These are phyloP conservation scores for Avena insularis DNA, from an alignment of 176 grass and related monocot genomes.

Conservation along the genomic window DNA sequence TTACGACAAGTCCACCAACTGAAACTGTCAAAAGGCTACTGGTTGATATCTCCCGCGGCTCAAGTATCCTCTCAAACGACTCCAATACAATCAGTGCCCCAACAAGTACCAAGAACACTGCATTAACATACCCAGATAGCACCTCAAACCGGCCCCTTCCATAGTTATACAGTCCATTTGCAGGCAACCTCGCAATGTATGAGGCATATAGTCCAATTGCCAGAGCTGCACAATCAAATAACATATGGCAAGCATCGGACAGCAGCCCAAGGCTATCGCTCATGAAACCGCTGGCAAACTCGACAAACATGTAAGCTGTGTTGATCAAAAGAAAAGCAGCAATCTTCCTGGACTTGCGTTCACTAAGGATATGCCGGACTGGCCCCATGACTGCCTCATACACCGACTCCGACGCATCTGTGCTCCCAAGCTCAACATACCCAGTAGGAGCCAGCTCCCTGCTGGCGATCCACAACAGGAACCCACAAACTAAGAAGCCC, in stretches of 20 bases:
- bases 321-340: slow-evolving; percentile 89
- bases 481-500: slow-evolving; percentile 73
- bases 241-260: slow-evolving; percentile 96
- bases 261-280: slow-evolving; percentile 95
- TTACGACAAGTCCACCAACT: slow-evolving; percentile 83
- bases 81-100: slow-evolving; percentile 84
- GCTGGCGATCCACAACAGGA: slow-evolving; percentile 75
- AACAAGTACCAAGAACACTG: slow-evolving; percentile 91
- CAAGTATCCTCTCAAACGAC: slow-evolving; percentile 93
- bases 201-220: slow-evolving; percentile 92
- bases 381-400: slow-evolving; percentile 74
- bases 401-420: slow-evolving; percentile 52
- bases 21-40: slow-evolving; percentile 88
- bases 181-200: slow-evolving; percentile 84
- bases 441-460: slow-evolving; percentile 61
- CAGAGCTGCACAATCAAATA: slow-evolving; percentile 94
- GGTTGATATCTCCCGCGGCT: slow-evolving; percentile 94
- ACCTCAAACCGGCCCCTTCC: slow-evolving; percentile 93
- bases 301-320: slow-evolving; percentile 92
- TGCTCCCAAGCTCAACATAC: slow-evolving; percentile 63
- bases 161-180: slow-evolving; percentile 88
- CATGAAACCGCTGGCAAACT: slow-evolving; percentile 89
- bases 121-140: slow-evolving; percentile 98
- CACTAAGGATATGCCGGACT: slow-evolving; percentile 81
- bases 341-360: slow-evolving; percentile 88